A percentile compares a stretch with the other conserved stretches of the same genome.
Conservation (phyloP, 2,329 filamentous ascomycete species). For the Talaromyces atroroseus region DNA sequence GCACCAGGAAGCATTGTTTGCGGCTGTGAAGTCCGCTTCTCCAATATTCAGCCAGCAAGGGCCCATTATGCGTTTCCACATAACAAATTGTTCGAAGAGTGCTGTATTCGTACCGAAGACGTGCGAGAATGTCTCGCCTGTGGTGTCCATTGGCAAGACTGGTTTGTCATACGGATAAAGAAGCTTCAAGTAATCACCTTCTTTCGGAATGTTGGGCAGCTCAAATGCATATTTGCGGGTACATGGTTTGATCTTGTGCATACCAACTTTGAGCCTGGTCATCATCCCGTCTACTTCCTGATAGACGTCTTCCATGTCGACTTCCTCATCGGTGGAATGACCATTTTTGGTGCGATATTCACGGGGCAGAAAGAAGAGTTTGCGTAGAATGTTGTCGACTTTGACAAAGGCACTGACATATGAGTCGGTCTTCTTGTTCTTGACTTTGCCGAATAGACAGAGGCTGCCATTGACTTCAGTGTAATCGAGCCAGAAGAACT, state of each 20-base stretch:
- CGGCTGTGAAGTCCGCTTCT: constrained; percentile 71
- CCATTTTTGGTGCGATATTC: constrained; percentile 56
- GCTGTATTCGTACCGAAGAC: constrained; percentile 91
- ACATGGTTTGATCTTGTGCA: constrained; percentile 91
- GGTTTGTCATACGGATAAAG: constrained; percentile 89
- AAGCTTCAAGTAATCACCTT: constrained; percentile 90
- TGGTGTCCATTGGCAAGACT: constrained; percentile 61
- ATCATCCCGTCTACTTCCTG: constrained; percentile 83
- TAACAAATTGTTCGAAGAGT: constrained; percentile 94
- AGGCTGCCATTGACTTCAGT: constrained; percentile 85
- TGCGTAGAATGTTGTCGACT: constrained; percentile 87
- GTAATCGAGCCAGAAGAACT: constrained; percentile 97
- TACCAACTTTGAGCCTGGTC: constrained; percentile 75
- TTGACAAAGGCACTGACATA: constrained; percentile 95
- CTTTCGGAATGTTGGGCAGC: constrained; percentile 75
- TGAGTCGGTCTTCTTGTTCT: constrained; percentile 72
- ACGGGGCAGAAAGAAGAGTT: constrained; percentile 87
- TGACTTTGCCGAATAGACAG: constrained; percentile 92
- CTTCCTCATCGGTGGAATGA: constrained; percentile 66
- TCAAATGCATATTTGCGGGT: constrained; percentile 95
- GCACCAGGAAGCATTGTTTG: constrained; percentile 94
- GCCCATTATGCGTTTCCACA: constrained; percentile 99
- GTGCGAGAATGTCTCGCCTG: constrained; percentile 85
- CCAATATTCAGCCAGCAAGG: constrained; percentile 95
- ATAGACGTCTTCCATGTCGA: constrained; percentile 86